Base-by-base conservation (phyloP, 331 rosid species). In the Erythrophleum ivorense region DNA sequence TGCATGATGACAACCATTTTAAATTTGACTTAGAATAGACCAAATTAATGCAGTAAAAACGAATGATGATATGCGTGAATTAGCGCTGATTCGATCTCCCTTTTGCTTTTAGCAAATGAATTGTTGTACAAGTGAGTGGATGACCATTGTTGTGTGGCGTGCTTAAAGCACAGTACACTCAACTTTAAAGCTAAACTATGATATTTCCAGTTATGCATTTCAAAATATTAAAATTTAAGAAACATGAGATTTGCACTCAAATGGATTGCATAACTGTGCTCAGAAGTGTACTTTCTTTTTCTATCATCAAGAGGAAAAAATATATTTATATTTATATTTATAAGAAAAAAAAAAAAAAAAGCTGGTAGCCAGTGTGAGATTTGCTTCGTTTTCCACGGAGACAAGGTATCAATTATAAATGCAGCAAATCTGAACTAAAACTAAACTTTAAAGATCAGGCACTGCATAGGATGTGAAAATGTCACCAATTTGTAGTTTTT, bases 1-100 rank as follows among this genome's bases (percentile, higher is more conserved):
- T 75, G 79, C 76, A 75, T 75, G 9, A 75, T 75, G 49, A 41
- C 68, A 29, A 21, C 40, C 55, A 75, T 57, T 75, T 58, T 57
- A 21, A 38, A 33, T 54, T 75, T 57, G 57, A 57, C 69, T 58
- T 6, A 41, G 13, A 40, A 75, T n/a, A 54, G 15, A 40, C 68
- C 68, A 55, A 57, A 6, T 14, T 58, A 14, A 41, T 19, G 14
- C 53, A 38, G 79, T 59, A 24, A 75, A 59, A 59, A 41, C 7
- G 8, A 16, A 75, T 75, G 70, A 59, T 54, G 19, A 74, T 43
- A 63, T 43, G 29, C 12, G 58, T 24, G 45, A 75, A 59, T 24
- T 41, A 58, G 21, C 57, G 21, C 57, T 59, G 55, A 59, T 75
- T 75, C 69, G 5, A 43, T 58, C 41, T 59, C 71, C 24, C 57